Conservation (phyloP, 345 rosid species). For the Excoecaria cochinchinensis region DNA sequence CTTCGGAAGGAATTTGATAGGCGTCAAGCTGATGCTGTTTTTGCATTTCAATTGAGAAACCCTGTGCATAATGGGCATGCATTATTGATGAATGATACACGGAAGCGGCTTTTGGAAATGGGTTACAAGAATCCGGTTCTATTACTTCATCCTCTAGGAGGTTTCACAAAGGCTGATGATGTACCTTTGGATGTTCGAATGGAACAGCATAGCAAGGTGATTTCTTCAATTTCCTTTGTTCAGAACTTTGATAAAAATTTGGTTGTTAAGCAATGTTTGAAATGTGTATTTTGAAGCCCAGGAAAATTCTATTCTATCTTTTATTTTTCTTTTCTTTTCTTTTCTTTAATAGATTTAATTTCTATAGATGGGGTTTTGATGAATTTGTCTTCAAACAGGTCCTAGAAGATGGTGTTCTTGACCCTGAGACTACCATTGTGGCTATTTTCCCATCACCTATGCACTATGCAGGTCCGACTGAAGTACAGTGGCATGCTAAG, state of each 20-base stretch:
- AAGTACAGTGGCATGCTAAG: slow-evolving; percentile 99
- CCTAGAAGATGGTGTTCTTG: slow-evolving; percentile 87
- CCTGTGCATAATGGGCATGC: slow-evolving; percentile 99
- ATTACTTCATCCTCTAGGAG: slow-evolving; percentile 94
- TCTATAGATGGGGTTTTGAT: background rate
- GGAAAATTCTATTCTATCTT: background rate
- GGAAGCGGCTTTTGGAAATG: slow-evolving; percentile 73
- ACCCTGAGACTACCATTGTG: slow-evolving; percentile 85
- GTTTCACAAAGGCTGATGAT: slow-evolving; percentile 89
- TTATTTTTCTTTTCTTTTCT: background rate
- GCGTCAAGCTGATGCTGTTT: slow-evolving; percentile 93
- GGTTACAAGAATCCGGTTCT: slow-evolving; percentile 90
- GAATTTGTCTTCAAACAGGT: slow-evolving; percentile 45
- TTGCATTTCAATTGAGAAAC: slow-evolving; percentile 91
- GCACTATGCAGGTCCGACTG: slow-evolving; percentile 99
- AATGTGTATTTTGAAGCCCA: background rate
- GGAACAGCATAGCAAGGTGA: slow-evolving; percentile 93
- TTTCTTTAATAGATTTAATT: background rate
- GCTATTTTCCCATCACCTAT: slow-evolving; percentile 96
- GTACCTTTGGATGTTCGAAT: slow-evolving; percentile 92
- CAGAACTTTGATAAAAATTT: background rate
- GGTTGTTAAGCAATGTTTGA: background rate
- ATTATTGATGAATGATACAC: slow-evolving; percentile 86
- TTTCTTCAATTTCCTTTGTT: slow-evolving; percentile 1
- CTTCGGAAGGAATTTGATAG: slow-evolving; percentile 75